These are phyloP conservation scores for Scheffersomyces cryptocercus DNA, from an alignment of 1,139 yeast species.

Conservation along the genomic window DNA sequence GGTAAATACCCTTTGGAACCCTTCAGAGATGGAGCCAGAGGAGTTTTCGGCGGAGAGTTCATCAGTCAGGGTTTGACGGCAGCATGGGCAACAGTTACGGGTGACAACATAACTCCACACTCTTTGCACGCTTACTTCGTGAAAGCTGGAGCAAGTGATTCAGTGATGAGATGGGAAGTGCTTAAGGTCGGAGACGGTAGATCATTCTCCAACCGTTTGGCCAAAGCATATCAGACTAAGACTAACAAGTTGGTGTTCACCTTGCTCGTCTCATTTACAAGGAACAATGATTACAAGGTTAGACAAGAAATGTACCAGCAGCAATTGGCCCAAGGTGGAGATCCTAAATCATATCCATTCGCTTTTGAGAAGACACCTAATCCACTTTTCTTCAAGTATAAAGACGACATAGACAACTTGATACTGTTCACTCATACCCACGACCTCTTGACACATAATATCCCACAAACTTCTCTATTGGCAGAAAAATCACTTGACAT, in stretches of 20 bases:
- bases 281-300: conserved; percentile 25
- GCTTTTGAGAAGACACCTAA: conserved; percentile 34
- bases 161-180: conserved; percentile 39
- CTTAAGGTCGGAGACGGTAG: conserved; percentile 32
- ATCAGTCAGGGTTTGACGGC: conserved; percentile 36
- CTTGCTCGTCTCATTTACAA: conserved; percentile 36
- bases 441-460: conserved; percentile 20
- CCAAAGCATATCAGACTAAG: conserved; percentile 33
- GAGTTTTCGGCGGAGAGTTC: conserved; percentile 46
- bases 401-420: conserved; percentile 28
- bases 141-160: conserved; percentile 35
- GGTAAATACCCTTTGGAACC: conserved; percentile 43
- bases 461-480: background rate
- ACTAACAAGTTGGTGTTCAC: conserved; percentile 33
- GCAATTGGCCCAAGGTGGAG: conserved; percentile 10
- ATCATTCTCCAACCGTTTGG: conserved; percentile 38
- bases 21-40: conserved; percentile 30
- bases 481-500: conserved; percentile 10
- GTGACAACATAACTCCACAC: conserved; percentile 34
- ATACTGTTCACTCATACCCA: conserved; percentile 30
- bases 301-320: conserved; percentile 4
- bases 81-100: conserved; percentile 36
- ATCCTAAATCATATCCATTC: conserved; percentile 24
- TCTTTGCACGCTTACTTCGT: conserved; percentile 43
- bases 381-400: conserved; percentile 32